Conservation (phyloP, 768 basidiomycete genomes). For the Boletus fagicola region DNA sequence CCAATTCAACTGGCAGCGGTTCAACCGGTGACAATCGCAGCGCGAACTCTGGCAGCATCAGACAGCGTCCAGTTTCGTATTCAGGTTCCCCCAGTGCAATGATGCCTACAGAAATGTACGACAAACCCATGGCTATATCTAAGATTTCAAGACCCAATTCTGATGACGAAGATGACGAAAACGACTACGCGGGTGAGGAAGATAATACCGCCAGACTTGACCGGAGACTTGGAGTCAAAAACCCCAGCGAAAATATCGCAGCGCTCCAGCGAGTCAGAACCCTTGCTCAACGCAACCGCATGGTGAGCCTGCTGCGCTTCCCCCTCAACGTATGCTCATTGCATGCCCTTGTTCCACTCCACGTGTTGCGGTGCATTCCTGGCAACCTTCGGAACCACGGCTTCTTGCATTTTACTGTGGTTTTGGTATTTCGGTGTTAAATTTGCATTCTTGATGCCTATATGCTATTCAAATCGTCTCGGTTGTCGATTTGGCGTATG, state of each 20-base stretch:
- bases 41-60: constrained; percentile 40
- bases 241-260: constrained; percentile 51
- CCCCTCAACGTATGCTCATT: constrained; percentile 22
- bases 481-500: constrained; percentile 1
- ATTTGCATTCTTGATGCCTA: constrained; percentile 10
- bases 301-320: constrained; percentile 47
- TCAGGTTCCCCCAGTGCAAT: constrained; percentile 28
- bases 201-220: constrained; percentile 61
- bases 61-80: constrained; percentile 34
- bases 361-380: constrained; percentile 30
- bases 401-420: constrained; percentile 1
- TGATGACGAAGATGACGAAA: constrained; percentile 50
- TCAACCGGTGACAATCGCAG: constrained; percentile 63
- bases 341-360: constrained; percentile 30
- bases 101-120: constrained; percentile 42
- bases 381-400: constrained; percentile 8
- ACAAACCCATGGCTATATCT: constrained; percentile 31
- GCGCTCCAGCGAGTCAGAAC: constrained; percentile 69
- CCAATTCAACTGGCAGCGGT: constrained; percentile 81
- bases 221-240: constrained; percentile 34
- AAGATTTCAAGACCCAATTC: constrained; percentile 31
- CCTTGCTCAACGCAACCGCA: constrained; percentile 68
- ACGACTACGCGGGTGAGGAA: constrained; percentile 53
- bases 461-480: constrained; percentile 19
- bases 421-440: constrained; percentile 6